phyloP scores from a whole-genome alignment of 768 basidiomycete genomes.

The Serendipita vermifera region DNA sequence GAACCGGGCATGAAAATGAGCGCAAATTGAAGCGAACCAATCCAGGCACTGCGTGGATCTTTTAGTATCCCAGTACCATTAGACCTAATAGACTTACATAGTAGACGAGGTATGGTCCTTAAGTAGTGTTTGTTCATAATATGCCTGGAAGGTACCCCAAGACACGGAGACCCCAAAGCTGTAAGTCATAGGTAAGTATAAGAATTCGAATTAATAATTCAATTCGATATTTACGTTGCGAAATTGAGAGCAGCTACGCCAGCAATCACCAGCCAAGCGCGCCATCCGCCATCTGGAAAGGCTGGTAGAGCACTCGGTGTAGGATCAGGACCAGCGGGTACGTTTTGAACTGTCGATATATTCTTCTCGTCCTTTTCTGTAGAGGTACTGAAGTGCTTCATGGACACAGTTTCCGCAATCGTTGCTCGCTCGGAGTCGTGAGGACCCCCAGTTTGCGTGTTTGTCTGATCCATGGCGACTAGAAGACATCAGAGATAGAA shows the following conservation, averaged over 20 bases:
- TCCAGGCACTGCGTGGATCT: constrained; percentile 51
- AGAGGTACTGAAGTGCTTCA: too few species aligned
- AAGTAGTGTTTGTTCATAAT: constrained; percentile 47
- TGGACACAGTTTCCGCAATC: too few species aligned
- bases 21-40: constrained; percentile 43
- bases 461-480: too few species aligned
- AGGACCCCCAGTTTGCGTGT: too few species aligned
- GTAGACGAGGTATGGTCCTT: constrained; percentile 39
- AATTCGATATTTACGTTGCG: not conserved
- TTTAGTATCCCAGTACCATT: not conserved
- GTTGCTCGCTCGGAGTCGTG: too few species aligned
- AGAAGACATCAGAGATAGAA: too few species aligned
- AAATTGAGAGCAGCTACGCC: not conserved
- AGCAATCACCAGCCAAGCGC: not conserved
- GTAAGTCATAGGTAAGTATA: not conserved
- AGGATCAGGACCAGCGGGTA: too few species aligned
- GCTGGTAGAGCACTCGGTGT: too few species aligned
- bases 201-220: not conserved
- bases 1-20: constrained; percentile 25
- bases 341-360: too few species aligned
- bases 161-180: constrained; percentile 1
- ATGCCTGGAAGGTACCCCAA: constrained; percentile 41
- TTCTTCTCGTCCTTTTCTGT: too few species aligned
- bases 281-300: not conserved
- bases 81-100: constrained; percentile 34